Evolutionary conservation across 805 yeast species (phyloP).

Genomic region (Candida dajiaensis): DNA sequence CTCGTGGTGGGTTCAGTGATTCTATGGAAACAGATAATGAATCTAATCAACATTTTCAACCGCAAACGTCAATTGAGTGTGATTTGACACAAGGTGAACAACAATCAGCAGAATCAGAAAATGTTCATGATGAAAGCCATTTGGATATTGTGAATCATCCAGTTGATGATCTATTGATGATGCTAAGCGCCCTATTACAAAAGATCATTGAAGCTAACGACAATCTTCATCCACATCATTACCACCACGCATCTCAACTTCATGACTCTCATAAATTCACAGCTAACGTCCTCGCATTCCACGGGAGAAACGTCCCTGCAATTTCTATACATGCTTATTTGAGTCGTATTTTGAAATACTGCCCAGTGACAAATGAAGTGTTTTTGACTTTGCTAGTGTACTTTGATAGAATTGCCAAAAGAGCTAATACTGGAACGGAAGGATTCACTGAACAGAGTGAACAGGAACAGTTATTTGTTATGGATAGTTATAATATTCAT

Average conservation of each 20-base stretch:
- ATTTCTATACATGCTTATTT: constrained; percentile 86
- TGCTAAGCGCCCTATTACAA: constrained; percentile 81
- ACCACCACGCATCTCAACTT: constrained; percentile 24
- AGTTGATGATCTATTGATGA: constrained; percentile 68
- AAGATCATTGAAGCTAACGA: constrained; percentile 91
- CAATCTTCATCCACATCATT: constrained; percentile 56
- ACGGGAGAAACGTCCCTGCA: constrained; percentile 96
- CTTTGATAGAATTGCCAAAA: constrained; percentile 87
- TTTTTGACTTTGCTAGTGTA: constrained; percentile 85
- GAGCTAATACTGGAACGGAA: constrained; percentile 51
- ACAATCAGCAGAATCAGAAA: constrained; percentile 3
- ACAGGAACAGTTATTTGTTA: constrained; percentile 66
- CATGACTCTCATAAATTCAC: constrained; percentile 40
- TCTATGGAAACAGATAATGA: not conserved
- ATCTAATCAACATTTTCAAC: constrained; percentile 2
- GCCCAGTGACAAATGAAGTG: constrained; percentile 98
- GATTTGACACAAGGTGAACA: constrained; percentile 6
- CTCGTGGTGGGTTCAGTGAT: not conserved
- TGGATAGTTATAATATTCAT: constrained; percentile 95
- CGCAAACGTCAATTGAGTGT: constrained; percentile 12
- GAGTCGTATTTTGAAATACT: constrained; percentile 85
- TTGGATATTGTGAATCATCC: constrained; percentile 73
- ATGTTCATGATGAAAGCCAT: constrained; percentile 9
- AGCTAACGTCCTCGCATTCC: constrained; percentile 80
- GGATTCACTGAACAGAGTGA: constrained; percentile 2